Evolutionary conservation across 495 filamentous ascomycete species (phyloP), one percentile per base, ranked within the genome.

Genomic region (Tuber borchii): DNA sequence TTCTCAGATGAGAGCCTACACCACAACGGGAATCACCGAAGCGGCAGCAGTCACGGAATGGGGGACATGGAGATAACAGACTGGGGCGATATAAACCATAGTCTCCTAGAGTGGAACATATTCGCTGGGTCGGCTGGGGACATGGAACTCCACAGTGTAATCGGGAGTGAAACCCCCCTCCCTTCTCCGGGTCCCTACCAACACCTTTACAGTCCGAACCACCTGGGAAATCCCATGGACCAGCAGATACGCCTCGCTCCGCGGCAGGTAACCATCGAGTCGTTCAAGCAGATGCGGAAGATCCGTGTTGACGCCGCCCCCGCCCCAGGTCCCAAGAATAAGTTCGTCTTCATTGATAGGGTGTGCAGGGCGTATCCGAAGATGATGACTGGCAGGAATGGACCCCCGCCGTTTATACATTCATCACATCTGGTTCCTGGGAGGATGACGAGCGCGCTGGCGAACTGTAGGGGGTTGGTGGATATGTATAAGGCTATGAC

Each of bases 401-500:
- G 42, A 22, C 68, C 74, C 8, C 80, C 80, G n/a, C 80, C 80
- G 69, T 82, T 82, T 46, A 70, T 82, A 22, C 80, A 82, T 44
- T 71, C 31, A 1, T 74, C 71, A 6, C 80, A 76, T 48, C 56
- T 82, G n/a, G 17, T 75, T 12, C 79, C 75, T 31, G 79, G 79
- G 26, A 74, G 65, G 71, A 78, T 71, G 70, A 37, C 80, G 10
- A 76, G 78, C 26, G 76, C 80, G 16, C 70, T 82, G 26, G 80
- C 80, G 31, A 82, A 81, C 45, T 78, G 79, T 45, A 81, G 71
- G 70, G 80, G 79, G 17, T 61, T 82, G 10, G 80, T 82, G 19
- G 73, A 82, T n/a, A 81, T 82, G 80, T 81, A 78, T 46, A 79
- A 75, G 69, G 73, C 79, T n/a, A 82, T 81, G 76, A 76, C 79